Base-by-base conservation (phyloP, 176 grass and related monocot species). In the Miscanthus lutarioriparius region DNA sequence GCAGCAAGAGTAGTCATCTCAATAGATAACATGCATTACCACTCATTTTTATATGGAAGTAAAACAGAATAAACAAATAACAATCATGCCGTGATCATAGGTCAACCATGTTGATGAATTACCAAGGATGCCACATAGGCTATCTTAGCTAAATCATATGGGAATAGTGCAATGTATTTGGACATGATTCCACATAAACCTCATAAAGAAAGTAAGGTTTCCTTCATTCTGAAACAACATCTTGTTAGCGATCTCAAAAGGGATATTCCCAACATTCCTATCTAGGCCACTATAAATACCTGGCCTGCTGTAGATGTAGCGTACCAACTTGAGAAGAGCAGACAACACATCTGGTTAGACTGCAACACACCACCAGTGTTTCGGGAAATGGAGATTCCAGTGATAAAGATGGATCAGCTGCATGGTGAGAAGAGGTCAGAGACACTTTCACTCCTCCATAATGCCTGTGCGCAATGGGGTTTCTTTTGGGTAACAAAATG, bases 361-460 rank as follows among this genome's bases (percentile, higher is more conserved):
- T 54, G 22, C 49, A 74, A 51, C 62, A 43, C 39, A 70, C 19
- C n/a, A n/a, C n/a, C 62, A 84, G 75, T 75, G 70, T 69, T 62
- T 5, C 9, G 41, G 63, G 44, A 73, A 77, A 91, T 94, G 92
- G 88, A 88, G 62, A 91, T 94, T 75, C 88, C 92, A 62, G 88
- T 88, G 64, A 94, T 94, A 85, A 91, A 86, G 64, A 79, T 94
- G 48, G 75, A 80, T 59, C 80, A 84, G 54, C 82, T 91, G 10
- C 27, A 86, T 35, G 80, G 83, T 4, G 64, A 88, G 64, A 91
- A 77, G 83, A 88, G 86, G 49, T 74, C 79, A 44, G 84, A 83
- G 30, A 86, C 83, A 36, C 86, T 91, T 74, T 74, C 66, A 7
- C 92, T 91, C 51, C 92, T 94, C 70, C 92, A 94, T 26, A 86